phyloP scores from a whole-genome alignment of 164 flowering plant species.

The Aristolochia fimbriata region DNA sequence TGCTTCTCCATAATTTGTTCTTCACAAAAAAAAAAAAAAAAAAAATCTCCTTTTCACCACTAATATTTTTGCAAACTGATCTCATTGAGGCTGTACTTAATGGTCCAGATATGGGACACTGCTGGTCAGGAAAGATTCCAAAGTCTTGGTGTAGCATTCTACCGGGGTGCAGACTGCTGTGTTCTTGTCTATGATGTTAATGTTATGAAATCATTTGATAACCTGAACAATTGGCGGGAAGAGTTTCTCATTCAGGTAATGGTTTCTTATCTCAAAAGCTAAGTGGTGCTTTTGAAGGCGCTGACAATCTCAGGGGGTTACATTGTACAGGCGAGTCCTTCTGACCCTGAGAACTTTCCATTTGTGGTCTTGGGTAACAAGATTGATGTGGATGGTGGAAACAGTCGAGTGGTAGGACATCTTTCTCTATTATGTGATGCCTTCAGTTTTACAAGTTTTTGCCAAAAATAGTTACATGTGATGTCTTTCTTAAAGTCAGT shows the following conservation, averaged over 20 bases:
- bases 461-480: too few species aligned
- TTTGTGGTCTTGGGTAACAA: slow-evolving; percentile 90
- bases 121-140: slow-evolving; percentile 96
- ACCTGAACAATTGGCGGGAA: slow-evolving; percentile 82
- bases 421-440: too few species aligned
- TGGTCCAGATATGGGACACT: slow-evolving; percentile 84
- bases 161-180: slow-evolving; percentile 94
- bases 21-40: too few species aligned
- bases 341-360: slow-evolving; percentile 91
- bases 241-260: slow-evolving; percentile 82
- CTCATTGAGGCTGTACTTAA: slow-evolving; percentile 1
- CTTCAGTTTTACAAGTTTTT: too few species aligned
- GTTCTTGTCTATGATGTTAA: slow-evolving; percentile 91
- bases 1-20: too few species aligned
- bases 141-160: slow-evolving; percentile 89
- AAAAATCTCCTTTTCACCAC: too few species aligned
- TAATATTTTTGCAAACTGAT: not conserved
- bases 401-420: slow-evolving; percentile 76
- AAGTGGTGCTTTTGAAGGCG: not conserved
- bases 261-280: not conserved
- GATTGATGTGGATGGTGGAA: slow-evolving; percentile 88
- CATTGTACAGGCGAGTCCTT: slow-evolving; percentile 66
- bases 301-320: not conserved
- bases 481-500: too few species aligned
- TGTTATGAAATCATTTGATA: slow-evolving; percentile 78